Conservation (phyloP, 2,329 filamentous ascomycete genomes). For the Periconia sp. region DNA sequence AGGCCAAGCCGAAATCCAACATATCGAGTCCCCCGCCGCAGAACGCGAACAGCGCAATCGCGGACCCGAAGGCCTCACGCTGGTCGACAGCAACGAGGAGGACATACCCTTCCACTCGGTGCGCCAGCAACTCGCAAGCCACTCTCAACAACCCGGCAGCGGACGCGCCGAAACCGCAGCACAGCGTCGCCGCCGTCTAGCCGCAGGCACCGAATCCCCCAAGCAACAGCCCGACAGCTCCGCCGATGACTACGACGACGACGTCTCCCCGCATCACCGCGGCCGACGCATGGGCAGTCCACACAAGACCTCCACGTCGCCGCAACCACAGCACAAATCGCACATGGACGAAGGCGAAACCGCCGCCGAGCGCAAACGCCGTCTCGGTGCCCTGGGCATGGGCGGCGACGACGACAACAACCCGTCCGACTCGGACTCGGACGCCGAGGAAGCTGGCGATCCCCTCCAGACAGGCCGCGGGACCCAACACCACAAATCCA, state of each 20-base stretch:
- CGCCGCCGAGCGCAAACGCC: constrained; percentile 70
- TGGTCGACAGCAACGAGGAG: constrained; percentile 49
- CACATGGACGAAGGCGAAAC: constrained; percentile 61
- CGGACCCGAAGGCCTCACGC: constrained; percentile 44
- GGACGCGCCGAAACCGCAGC: constrained; percentile 41
- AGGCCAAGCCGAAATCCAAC: constrained; percentile 35
- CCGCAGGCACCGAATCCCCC: constrained; percentile 12
- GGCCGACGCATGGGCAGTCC: constrained; percentile 19
- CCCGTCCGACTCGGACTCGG: constrained; percentile 31
- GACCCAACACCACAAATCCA: constrained; percentile 15
- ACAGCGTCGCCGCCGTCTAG: constrained; percentile 48
- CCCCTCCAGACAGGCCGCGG: constrained; percentile 39
- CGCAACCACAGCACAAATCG: constrained; percentile 15
- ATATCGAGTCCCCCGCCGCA: constrained; percentile 31
- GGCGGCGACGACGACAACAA: constrained; percentile 22
- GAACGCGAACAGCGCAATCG: constrained; percentile 23
- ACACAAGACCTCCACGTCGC: constrained; percentile 14
- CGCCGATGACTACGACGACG: constrained; percentile 37
- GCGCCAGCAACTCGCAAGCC: constrained; percentile 33
- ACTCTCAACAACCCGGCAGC: constrained; percentile 17
- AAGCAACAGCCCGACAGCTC: constrained; percentile 6
- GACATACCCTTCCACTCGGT: constrained; percentile 53
- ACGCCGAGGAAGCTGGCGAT: constrained; percentile 37
- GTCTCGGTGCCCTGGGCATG: constrained; percentile 73
- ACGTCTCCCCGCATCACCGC: constrained; percentile 26